Percentiles rank a stretch among this genome's conserved stretches.
These are phyloP conservation scores for Debaryomyces singareniensis DNA, from an alignment of 1,139 yeast species.

Conservation along the genomic window DNA sequence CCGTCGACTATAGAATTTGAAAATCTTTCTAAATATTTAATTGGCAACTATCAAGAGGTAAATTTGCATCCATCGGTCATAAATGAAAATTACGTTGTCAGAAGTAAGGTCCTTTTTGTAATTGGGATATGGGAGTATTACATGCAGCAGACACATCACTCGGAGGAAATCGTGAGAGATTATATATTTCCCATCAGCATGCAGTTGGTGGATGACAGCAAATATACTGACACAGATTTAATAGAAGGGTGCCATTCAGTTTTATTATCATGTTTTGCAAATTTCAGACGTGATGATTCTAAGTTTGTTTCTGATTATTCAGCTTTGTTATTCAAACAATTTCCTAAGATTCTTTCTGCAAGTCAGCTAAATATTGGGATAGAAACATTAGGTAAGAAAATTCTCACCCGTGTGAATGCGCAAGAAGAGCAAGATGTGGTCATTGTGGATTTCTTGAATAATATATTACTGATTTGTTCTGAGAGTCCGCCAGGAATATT, in stretches of 20 bases:
- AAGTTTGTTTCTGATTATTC: slow-evolving; percentile 24
- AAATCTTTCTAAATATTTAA: slow-evolving; percentile 29
- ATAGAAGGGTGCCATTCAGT: slow-evolving; percentile 69
- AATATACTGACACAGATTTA: slow-evolving; percentile 26
- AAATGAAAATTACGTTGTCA: slow-evolving; percentile 26
- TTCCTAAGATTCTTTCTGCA: slow-evolving; percentile 51
- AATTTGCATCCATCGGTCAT: slow-evolving; percentile 30
- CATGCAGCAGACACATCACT: slow-evolving; percentile 27
- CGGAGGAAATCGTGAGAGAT: slow-evolving; percentile 19
- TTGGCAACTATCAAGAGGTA: slow-evolving; percentile 34
- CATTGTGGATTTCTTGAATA: slow-evolving; percentile 34
- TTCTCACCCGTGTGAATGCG: slow-evolving; percentile 36
- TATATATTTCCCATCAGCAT: slow-evolving; percentile 39
- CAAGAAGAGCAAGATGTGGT: slow-evolving; percentile 11
- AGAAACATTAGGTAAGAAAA: slow-evolving; percentile 48
- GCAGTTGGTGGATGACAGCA: slow-evolving; percentile 30
- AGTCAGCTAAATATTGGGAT: slow-evolving; percentile 55
- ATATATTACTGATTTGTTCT: slow-evolving; percentile 32
- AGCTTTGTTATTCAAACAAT: slow-evolving; percentile 39
- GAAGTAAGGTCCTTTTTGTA: slow-evolving; percentile 49
- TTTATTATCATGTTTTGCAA: slow-evolving; percentile 40
- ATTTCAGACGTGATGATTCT: slow-evolving; percentile 11
- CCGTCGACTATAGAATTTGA: slow-evolving; percentile 25
- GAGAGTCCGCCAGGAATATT: slow-evolving; percentile 24
- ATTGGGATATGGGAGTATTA: slow-evolving; percentile 57